Percentiles rank a stretch among this genome's conserved stretches.
These are phyloP conservation scores for Pogostemon cablin DNA, from an alignment of 257 asterid genomes.

Conservation along the genomic window DNA sequence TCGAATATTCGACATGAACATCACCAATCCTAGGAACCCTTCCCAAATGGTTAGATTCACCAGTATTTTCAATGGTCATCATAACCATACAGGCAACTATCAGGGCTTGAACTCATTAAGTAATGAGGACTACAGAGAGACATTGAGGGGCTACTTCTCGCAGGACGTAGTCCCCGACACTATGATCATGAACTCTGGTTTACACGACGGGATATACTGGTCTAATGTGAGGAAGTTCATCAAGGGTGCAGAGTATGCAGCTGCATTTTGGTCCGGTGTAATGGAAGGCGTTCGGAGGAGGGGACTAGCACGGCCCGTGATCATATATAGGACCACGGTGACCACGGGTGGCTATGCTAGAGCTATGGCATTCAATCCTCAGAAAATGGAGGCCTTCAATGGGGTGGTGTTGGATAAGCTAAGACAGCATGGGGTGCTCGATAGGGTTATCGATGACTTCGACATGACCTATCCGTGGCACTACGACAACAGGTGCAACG, in stretches of 20 bases:
- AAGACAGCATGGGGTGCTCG: conserved; percentile 52
- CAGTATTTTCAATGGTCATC: conserved; percentile 82
- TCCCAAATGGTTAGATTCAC: conserved; percentile 66
- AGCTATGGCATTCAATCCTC: conserved; percentile 63
- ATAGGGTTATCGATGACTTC: conserved; percentile 61
- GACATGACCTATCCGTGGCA: conserved; percentile 98
- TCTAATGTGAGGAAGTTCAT: conserved; percentile 51
- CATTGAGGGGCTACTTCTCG: conserved; percentile 55
- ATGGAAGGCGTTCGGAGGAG: conserved; percentile 45
- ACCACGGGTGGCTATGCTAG: conserved; percentile 78
- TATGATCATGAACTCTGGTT: conserved; percentile 82
- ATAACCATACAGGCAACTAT: conserved; percentile 58
- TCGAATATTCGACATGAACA: conserved; percentile 64
- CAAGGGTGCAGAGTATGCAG: conserved; percentile 62
- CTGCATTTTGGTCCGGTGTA: conserved; percentile 68
- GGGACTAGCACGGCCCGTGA: conserved; percentile 51
- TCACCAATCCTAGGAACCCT: conserved; percentile 67
- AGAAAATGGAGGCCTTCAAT: conserved; percentile 85
- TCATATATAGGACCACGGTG: conserved; percentile 76
- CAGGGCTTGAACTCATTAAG: conserved; percentile 64
- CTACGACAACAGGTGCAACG: conserved; percentile 78
- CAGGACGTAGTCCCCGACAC: conserved; percentile 61
- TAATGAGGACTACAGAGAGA: conserved; percentile 48
- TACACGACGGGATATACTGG: conserved; percentile 87
- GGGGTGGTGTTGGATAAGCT: conserved; percentile 80